phyloP scores from a whole-genome alignment of 805 yeast genomes.

The Clavispora fructus region DNA sequence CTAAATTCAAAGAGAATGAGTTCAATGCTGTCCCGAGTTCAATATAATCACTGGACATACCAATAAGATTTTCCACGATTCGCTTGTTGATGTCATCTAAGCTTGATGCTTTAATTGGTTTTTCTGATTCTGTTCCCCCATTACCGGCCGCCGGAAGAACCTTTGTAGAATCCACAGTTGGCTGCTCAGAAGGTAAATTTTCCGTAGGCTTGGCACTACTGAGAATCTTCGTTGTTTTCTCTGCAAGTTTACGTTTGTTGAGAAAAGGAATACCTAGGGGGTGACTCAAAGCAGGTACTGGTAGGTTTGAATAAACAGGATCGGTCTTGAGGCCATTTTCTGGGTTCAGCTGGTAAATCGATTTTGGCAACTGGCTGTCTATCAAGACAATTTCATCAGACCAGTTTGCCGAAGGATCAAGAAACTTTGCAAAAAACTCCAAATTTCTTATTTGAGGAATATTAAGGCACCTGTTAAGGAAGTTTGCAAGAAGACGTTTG shows the following conservation, averaged over 20 bases:
- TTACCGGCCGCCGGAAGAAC: not conserved
- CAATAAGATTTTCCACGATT: slow-evolving; percentile 49
- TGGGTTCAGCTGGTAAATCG: slow-evolving; percentile 39
- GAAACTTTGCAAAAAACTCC: slow-evolving; percentile 65
- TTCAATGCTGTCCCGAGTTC: slow-evolving; percentile 65
- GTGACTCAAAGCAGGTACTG: slow-evolving; percentile 26
- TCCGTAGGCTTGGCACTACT: not conserved
- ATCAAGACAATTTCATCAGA: slow-evolving; percentile 51
- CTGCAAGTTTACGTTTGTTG: slow-evolving; percentile 4
- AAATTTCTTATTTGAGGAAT: slow-evolving; percentile 53
- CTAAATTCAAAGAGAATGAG: slow-evolving; percentile 46
- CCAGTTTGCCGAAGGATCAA: slow-evolving; percentile 86
- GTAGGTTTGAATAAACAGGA: slow-evolving; percentile 28
- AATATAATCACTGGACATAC: slow-evolving; percentile 59
- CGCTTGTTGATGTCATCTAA: slow-evolving; percentile 56
- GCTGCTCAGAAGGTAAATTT: not conserved
- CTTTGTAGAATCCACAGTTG: not conserved
- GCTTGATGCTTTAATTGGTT: slow-evolving; percentile 24
- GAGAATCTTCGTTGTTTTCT: slow-evolving; percentile 4
- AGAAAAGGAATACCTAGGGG: slow-evolving; percentile 26
- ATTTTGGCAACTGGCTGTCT: slow-evolving; percentile 35
- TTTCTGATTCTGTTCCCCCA: not conserved
- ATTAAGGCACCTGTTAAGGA: slow-evolving; percentile 68
- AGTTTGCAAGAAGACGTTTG: slow-evolving; percentile 48
- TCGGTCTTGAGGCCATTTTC: slow-evolving; percentile 38